Evolutionary conservation across 768 basidiomycete species (phyloP), one percentile per base, ranked within the genome.

Genomic region (Amanita jacksonii): DNA sequence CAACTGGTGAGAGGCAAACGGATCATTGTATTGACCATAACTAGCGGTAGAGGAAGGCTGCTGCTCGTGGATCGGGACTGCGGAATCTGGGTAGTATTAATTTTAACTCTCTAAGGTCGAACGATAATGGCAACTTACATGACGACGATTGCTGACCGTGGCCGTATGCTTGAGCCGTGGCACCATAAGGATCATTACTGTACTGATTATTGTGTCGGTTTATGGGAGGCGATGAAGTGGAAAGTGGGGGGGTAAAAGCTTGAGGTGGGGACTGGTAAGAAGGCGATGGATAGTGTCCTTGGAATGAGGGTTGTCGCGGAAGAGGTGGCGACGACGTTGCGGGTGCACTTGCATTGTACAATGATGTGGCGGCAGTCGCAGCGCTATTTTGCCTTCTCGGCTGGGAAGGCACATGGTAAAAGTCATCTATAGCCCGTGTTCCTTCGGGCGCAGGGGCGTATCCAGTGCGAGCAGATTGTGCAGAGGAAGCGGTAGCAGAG

Each of bases 351-450:
- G n/a, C n/a, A 49, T n/a, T 28, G 37, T 44, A 38, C 6, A 24
- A 8, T 7, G 37, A 38, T 38, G 38, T 12, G 38, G 49, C 22
- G 8, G 48, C 22, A 12, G 52, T 55, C 5, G 58, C 48, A 39
- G 54, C 53, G 35, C 55, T 59, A 13, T 46, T 36, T 23, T 52
- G 53, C 41, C 49, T 39, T 23, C 48, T 51, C 6, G 51, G 37
- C 34, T 52, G 48, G 43, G 46, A 45, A 25, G 30, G 54, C 20
- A 56, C 37, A 43, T 51, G 15, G 51, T 44, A 45, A 39, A 85
- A 88, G 16, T 83, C 82, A 53, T 89, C 86, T 5, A 88, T 68
- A 4, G 87, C 76, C 33, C 83, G 74, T 31, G 76, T 71, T 2
- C 86, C 86, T 12, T 65, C 59, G 4, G 79, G 62, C 16, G 72